These are phyloP conservation scores for Coemansia nantahalensis DNA, from an alignment of 192 early-diverging fungal species.

Conservation along the genomic window DNA sequence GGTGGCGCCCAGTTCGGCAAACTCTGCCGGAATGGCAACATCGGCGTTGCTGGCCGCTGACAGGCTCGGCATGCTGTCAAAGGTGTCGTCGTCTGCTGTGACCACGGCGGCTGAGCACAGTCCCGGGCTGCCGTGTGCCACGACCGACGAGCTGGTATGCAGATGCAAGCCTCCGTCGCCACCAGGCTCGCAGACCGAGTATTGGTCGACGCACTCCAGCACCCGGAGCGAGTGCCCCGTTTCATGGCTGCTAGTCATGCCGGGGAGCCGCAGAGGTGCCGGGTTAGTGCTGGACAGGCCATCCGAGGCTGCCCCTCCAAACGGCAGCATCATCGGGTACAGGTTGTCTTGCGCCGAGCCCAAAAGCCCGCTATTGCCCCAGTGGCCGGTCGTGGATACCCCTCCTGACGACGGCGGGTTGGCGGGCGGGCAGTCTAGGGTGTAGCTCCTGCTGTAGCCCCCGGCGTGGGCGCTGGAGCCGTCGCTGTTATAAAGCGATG, in stretches of 20 bases:
- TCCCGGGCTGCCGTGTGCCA: too few species aligned
- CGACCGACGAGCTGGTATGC: too few species aligned
- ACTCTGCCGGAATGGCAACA: background rate
- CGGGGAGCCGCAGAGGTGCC: too few species aligned
- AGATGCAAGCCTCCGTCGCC: too few species aligned
- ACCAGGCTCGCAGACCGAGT: too few species aligned
- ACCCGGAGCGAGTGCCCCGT: background rate
- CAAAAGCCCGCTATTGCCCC: conserved; percentile 4
- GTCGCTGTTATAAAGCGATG: conserved; percentile 1
- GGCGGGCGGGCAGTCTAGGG: conserved; percentile 21
- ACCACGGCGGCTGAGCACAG: too few species aligned
- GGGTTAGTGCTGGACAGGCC: conserved; percentile 6
- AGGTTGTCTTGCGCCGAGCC: conserved; percentile 16
- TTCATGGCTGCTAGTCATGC: too few species aligned
- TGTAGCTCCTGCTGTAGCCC: conserved; percentile 24
- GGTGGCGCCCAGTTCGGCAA: background rate
- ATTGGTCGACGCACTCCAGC: background rate
- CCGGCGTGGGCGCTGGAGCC: background rate
- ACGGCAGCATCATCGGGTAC: conserved; percentile 39
- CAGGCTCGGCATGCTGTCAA: background rate
- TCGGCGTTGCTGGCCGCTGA: background rate
- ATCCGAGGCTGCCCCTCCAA: conserved; percentile 2
- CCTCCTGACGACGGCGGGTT: background rate
- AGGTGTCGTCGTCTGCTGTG: background rate
- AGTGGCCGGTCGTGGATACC: too few species aligned